phyloP scores from a whole-genome alignment of 345 rosid species.

The Citrus maxima region DNA sequence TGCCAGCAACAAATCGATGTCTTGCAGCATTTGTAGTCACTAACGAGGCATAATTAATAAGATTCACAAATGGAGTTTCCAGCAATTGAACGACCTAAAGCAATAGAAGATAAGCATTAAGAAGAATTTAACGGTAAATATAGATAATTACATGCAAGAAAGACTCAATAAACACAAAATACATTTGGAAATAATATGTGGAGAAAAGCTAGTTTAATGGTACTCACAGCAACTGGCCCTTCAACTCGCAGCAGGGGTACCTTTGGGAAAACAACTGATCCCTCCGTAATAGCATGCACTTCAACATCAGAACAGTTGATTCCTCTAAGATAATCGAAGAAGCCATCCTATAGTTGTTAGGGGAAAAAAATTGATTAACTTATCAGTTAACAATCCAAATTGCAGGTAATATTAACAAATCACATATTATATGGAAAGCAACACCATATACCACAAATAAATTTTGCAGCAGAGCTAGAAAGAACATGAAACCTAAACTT shows the following conservation, averaged over 20 bases:
- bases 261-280: conserved; percentile 89
- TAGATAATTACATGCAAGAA: background rate
- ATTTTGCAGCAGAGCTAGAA: background rate
- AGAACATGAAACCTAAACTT: background rate
- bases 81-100: conserved; percentile 86
- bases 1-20: conserved; percentile 92
- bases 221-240: conserved; percentile 95
- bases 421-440: background rate
- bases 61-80: conserved; percentile 91
- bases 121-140: background rate
- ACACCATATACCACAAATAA: background rate
- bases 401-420: background rate
- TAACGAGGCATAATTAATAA: conserved; percentile 79
- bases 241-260: conserved; percentile 90
- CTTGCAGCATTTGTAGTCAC: conserved; percentile 97
- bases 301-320: conserved; percentile 89
- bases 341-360: conserved; percentile 58
- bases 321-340: conserved; percentile 72
- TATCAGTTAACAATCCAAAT: conserved; percentile 13
- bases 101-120: conserved; percentile 8
- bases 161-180: background rate
- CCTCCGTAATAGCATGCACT: conserved; percentile 82
- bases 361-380: background rate
- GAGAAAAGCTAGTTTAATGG: conserved; percentile 9
- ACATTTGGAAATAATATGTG: background rate